A percentile compares a stretch with the other conserved stretches of the same genome.
These are phyloP conservation scores for Durio zibethinus DNA, from an alignment of 345 rosid species.

Conservation along the genomic window DNA sequence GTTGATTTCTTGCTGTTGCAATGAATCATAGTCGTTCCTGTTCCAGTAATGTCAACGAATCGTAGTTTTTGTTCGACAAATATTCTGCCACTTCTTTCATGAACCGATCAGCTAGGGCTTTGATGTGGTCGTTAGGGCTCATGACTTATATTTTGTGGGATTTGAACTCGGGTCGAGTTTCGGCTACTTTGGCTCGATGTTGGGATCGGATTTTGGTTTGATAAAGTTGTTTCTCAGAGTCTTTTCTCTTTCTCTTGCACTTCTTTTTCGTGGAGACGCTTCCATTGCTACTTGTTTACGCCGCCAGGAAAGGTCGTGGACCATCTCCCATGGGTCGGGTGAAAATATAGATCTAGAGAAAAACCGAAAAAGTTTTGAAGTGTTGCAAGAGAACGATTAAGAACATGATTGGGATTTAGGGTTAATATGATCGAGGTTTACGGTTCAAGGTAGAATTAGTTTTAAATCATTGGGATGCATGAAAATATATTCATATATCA, in stretches of 20 bases:
- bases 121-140: conserved; percentile 62
- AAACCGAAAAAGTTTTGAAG: conserved; percentile 24
- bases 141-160: conserved; percentile 35
- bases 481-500: too few relatives aligned
- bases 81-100: conserved; percentile 85
- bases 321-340: conserved; percentile 86
- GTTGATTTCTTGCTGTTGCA: conserved; percentile 19
- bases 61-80: conserved; percentile 85
- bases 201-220: conserved; percentile 73
- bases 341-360: conserved; percentile 31
- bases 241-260: conserved; percentile 84
- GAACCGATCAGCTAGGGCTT: conserved; percentile 84
- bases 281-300: conserved; percentile 98
- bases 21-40: conserved; percentile 1
- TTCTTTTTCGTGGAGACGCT: conserved; percentile 91
- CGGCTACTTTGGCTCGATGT: conserved; percentile 53
- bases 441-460: too few relatives aligned
- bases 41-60: conserved; percentile 48
- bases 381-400: conserved; percentile 31
- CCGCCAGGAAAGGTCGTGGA: conserved; percentile 96
- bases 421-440: too few relatives aligned
- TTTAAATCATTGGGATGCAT: too few relatives aligned
- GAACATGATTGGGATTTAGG: conserved; percentile 29
- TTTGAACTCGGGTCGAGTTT: conserved; percentile 17
- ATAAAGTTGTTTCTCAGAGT: conserved; percentile 88